Conservation (phyloP, 2,329 filamentous ascomycete genomes). For the Pseudogymnoascus sp. region DNA sequence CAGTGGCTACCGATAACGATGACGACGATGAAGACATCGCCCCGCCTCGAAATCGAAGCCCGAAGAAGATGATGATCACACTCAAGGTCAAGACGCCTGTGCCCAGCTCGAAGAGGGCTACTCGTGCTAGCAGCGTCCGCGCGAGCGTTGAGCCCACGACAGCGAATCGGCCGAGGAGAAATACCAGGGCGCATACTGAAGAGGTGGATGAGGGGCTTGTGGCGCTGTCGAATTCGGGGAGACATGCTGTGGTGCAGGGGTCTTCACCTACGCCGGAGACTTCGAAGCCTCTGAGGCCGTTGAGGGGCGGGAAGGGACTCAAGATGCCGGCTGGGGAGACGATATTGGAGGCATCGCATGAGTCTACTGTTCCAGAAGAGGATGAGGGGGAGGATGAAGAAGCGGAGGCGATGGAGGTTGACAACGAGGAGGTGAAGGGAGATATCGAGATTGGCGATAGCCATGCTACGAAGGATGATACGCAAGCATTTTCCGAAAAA, state of each 20-base stretch:
- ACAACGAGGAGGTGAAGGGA: slow-evolving; percentile 9
- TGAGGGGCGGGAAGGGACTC: slow-evolving; percentile 24
- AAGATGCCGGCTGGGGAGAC: slow-evolving; percentile 23
- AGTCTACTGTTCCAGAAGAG: slow-evolving; percentile 25
- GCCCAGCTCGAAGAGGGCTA: slow-evolving; percentile 16
- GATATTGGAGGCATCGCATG: slow-evolving; percentile 28
- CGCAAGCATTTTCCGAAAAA: background rate
- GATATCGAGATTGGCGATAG: slow-evolving; percentile 10
- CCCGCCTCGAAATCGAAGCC: slow-evolving; percentile 7
- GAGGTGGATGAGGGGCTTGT: slow-evolving; percentile 48
- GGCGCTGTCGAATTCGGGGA: slow-evolving; percentile 53
- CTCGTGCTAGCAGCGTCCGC: slow-evolving; percentile 24
- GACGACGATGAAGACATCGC: slow-evolving; percentile 12
- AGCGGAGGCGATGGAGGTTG: slow-evolving; percentile 21
- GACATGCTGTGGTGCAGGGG: slow-evolving; percentile 42
- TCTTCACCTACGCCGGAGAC: slow-evolving; percentile 48
- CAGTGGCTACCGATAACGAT: slow-evolving; percentile 12
- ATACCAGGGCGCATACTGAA: slow-evolving; percentile 29
- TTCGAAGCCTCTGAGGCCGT: slow-evolving; percentile 26
- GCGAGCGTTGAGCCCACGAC: slow-evolving; percentile 20
- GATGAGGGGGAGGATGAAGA: slow-evolving; percentile 13
- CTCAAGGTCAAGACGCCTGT: slow-evolving; percentile 22
- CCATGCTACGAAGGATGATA: slow-evolving; percentile 19
- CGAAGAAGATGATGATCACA: slow-evolving; percentile 20
- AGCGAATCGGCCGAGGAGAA: slow-evolving; percentile 21